Evolutionary conservation across 2,329 filamentous ascomycete species (phyloP), one percentile per base, ranked within the genome.

Genomic region (Fusarium clavum): DNA sequence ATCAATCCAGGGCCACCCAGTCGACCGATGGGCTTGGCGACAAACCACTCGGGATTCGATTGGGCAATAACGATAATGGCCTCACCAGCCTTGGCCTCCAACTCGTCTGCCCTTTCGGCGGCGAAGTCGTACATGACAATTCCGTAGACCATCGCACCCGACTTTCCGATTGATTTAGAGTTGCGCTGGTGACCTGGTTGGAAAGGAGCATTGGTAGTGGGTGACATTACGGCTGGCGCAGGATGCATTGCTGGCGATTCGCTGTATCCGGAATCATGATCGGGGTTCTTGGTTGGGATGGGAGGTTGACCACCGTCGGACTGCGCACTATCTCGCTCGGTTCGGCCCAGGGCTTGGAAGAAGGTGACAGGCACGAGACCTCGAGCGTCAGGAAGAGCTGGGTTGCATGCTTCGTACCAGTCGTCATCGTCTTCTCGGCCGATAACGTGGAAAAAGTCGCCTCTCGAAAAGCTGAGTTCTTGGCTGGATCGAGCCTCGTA

Each of bases 331-430:
- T 98, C 92, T 79, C 95, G 88, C 81, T 97, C 94, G 71, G 92
- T 97, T 83, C 96, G 95, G 70, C 94, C 94, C 51, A 99, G 88
- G 41, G 91, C 88, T 80, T 98, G 94, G 81, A 99, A 99, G 82
- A 94, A 98, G 61, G 91, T 89, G 61, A 98, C 96, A 10, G 96
- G 96, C 46, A 99, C 96, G 65, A 99, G 87, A 67, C 96, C 96
- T 72, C 94, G 90, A 53, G 94, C 93, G 81, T 92, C 92, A 76
- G 92, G 94, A 71, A 97, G 86, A 53, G 92, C 88, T 65, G 96
- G 96, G 79, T 99, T 99, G 86, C 94, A 98, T 59, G 95, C 96
- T 82, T 98, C 96, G 86, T 98, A 99, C 95, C 96, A 99, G 79
- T 98, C 94, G 43, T 85, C 83, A 79, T 98, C 95, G 85, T 98